Conservation (phyloP, 2,329 filamentous ascomycete genomes). For the Calonectria pseudoreteaudii region DNA sequence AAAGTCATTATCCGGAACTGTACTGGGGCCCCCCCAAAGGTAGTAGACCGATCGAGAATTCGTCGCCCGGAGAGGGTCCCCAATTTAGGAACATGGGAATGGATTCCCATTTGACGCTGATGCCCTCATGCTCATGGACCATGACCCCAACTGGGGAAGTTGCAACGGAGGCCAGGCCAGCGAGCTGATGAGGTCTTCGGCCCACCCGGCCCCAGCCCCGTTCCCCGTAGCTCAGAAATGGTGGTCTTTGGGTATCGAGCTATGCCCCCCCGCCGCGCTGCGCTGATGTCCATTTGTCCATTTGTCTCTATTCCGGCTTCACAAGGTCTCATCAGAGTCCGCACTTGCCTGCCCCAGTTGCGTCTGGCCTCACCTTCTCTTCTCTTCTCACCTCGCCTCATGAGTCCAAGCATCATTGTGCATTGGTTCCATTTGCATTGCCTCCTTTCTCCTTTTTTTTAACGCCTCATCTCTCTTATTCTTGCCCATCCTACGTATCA, state of each 20-base stretch:
- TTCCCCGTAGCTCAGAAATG: background rate
- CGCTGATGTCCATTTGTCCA: background rate
- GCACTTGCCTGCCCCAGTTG: background rate
- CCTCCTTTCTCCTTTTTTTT: background rate
- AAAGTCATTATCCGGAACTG: background rate
- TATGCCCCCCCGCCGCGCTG: background rate
- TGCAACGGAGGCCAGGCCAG: background rate
- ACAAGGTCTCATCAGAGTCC: background rate
- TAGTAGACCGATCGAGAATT: background rate
- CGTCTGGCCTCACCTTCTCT: background rate
- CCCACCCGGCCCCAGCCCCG: constrained; percentile 4
- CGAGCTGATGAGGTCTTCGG: background rate
- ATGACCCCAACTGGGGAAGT: constrained; percentile 22
- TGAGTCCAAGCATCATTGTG: background rate
- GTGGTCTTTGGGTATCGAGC: constrained; percentile 9
- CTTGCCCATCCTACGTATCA: background rate
- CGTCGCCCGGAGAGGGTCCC: constrained; percentile 2
- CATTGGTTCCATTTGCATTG: constrained; percentile 9
- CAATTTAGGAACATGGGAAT: constrained; percentile 26
- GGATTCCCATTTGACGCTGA: constrained; percentile 19
- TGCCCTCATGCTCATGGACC: background rate
- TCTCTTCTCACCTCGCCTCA: constrained; percentile 12
- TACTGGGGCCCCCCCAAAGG: background rate
- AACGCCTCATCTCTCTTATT: background rate
- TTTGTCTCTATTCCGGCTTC: background rate